These are phyloP conservation scores for Pichia sp. DNA, from an alignment of 1,139 yeast species.

Conservation along the genomic window DNA sequence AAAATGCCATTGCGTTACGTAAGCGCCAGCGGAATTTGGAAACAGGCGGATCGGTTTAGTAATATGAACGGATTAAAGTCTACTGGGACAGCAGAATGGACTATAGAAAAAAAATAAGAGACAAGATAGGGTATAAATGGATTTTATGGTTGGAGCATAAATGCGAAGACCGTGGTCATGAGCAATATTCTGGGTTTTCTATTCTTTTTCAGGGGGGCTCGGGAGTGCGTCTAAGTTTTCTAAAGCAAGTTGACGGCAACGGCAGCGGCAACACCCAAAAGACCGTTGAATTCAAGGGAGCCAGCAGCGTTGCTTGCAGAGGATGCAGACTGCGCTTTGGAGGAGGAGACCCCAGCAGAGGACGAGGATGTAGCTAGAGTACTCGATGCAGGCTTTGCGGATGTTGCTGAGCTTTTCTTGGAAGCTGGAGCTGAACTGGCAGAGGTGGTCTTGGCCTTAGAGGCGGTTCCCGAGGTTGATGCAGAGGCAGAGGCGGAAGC, in stretches of 20 bases:
- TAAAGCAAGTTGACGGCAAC: conserved; percentile 16
- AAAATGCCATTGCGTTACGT: background rate
- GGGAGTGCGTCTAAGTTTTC: too few species aligned
- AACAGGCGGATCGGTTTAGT: background rate
- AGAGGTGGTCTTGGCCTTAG: conserved; percentile 15
- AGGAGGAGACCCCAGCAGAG: conserved; percentile 8
- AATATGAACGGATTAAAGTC: too few species aligned
- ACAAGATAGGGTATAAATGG: conserved; percentile 3
- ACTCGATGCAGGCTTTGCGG: conserved; percentile 14
- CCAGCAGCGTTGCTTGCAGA: conserved; percentile 12
- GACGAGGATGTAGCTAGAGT: conserved; percentile 16
- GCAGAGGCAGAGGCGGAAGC: conserved; percentile 15
- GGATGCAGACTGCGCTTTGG: background rate
- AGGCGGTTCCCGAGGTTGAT: conserved; percentile 12
- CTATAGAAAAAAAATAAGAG: conserved; percentile 1
- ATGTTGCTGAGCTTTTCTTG: conserved; percentile 9
- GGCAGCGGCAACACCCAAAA: conserved; percentile 17
- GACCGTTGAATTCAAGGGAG: conserved; percentile 13
- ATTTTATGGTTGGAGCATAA: background rate
- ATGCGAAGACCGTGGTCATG: background rate
- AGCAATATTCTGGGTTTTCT: too few species aligned
- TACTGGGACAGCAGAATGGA: background rate
- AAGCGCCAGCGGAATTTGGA: too few species aligned
- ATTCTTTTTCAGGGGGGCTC: too few species aligned
- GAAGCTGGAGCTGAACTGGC: conserved; percentile 12